A percentile compares a stretch with the other conserved stretches of the same genome.
Evolutionary conservation across 768 basidiomycete species (phyloP).

Genomic region (Lyophyllum decastes): DNA sequence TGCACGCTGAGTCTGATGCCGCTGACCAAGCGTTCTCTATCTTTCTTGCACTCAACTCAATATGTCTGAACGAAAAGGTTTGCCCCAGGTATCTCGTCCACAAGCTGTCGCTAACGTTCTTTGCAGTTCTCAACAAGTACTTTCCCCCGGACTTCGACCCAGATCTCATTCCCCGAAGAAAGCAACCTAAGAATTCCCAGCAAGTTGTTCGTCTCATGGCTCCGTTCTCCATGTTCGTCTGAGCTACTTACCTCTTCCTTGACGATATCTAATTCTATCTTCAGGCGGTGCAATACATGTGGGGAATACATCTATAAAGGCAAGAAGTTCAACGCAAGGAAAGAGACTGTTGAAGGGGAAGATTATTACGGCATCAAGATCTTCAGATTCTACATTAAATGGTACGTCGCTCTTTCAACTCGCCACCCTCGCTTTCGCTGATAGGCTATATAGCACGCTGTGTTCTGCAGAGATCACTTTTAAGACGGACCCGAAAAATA

Average conservation of each 20-base stretch:
- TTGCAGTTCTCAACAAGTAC: slow-evolving; percentile 87
- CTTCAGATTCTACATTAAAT: slow-evolving; percentile 91
- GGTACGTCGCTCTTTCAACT: slow-evolving; percentile 44
- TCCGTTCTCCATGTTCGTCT: slow-evolving; percentile 90
- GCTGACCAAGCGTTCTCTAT: no score
- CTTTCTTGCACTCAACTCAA: slow-evolving; percentile 18
- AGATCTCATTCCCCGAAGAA: slow-evolving; percentile 89
- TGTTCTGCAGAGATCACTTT: slow-evolving; percentile 99
- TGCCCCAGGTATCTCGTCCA: slow-evolving; percentile 1
- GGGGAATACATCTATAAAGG: slow-evolving; percentile 99
- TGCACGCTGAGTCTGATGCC: neutral
- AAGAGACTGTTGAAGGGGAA: slow-evolving; percentile 96
- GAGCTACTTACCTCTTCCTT: neutral
- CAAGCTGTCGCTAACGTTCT: slow-evolving; percentile 2
- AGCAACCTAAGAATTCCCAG: slow-evolving; percentile 90
- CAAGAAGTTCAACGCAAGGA: slow-evolving; percentile 99
- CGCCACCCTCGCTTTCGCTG: slow-evolving; percentile 1
- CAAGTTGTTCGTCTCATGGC: slow-evolving; percentile 99
- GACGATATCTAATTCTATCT: slow-evolving; percentile 6
- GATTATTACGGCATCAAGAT: slow-evolving; percentile 99
- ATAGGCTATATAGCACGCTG: slow-evolving; percentile 61
- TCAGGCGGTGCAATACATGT: slow-evolving; percentile 90
- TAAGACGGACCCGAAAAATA: slow-evolving; percentile 99
- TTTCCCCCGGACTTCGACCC: slow-evolving; percentile 99
- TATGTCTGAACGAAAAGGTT: slow-evolving; percentile 88